Base-by-base conservation (phyloP, 2,329 filamentous ascomycete genomes). In the Colletotrichum neosansevieriae region DNA sequence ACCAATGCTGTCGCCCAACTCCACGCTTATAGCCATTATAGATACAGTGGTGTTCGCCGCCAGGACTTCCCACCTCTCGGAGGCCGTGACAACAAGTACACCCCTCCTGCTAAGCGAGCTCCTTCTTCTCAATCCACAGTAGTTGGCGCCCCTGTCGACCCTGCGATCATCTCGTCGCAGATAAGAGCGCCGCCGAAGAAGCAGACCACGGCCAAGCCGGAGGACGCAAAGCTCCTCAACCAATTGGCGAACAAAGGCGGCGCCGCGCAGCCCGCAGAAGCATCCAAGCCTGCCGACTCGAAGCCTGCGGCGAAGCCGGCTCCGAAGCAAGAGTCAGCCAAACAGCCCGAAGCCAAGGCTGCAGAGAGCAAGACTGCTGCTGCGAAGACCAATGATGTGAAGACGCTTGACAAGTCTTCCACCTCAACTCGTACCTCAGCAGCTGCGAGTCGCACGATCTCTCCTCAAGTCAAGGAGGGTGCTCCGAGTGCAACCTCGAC, bases 21-120 rank as follows among this genome's bases (percentile, higher is more conserved):
- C 17, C 21, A 58, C 21, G 32, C 44, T 60, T 21, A 54, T 42
- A 63, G 6, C 24, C 12, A n/a, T 12, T 32, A 36, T 71, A 93
- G 91, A 77, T 98, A 98, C 81, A 98, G 94, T 76, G 95, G 95
- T 76, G 96, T 99, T 63, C 91, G 91, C 70, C 90, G 95, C 71
- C 85, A 88, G 71, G 90, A 92, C 63, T 92, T 92, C 74, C 88
- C 91, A 6, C 86, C 91, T n/a, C 84, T 97, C 36, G 76, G 82
- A 54, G 81, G 79, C 49, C 80, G 83, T 17, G 83, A 85, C 72
- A 88, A 88, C 79, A 95, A 93, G 79, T 99, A 99, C 78, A 97
- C 92, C 0, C 95, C 96, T 38, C 96, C 96, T 4, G 95, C 93
- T 17, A 89, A 93, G 78, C 89, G 96, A 73, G 92, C 94, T 9